A percentile compares a stretch with the other conserved stretches of the same genome.
Evolutionary conservation across 306 rosid genomes (phyloP).

Genomic region (Betula pendula): DNA sequence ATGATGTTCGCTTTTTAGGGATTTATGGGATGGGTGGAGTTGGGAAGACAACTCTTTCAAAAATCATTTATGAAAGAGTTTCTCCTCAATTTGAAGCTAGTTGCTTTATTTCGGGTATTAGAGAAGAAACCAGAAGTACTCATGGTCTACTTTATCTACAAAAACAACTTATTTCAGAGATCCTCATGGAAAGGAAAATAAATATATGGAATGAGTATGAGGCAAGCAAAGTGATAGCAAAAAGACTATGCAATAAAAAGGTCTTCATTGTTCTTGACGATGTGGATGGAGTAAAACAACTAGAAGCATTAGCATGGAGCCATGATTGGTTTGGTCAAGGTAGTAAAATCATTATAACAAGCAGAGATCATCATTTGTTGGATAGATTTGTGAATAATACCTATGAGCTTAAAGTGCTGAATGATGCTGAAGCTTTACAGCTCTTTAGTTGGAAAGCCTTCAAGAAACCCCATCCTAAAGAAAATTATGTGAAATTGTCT

Average conservation of each 20-base stretch:
- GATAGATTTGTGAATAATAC: neutral
- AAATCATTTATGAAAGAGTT: conserved; percentile 1
- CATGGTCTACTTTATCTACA: neutral
- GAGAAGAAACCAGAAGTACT: neutral
- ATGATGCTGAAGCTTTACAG: conserved; percentile 15
- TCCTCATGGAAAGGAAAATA: neutral
- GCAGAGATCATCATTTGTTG: neutral
- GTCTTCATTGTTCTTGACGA: neutral
- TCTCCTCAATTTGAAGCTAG: neutral
- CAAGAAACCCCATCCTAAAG: neutral
- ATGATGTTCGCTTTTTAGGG: conserved; percentile 22
- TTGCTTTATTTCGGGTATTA: conserved; percentile 3
- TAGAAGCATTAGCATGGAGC: too few relatives aligned
- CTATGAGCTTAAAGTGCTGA: conserved; percentile 22
- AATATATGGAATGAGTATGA: neutral
- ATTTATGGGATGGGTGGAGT: conserved; percentile 29
- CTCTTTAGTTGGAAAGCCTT: conserved; percentile 29
- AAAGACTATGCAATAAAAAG: neutral
- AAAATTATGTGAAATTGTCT: conserved; percentile 12
- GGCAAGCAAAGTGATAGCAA: too few relatives aligned
- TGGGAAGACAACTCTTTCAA: conserved; percentile 16
- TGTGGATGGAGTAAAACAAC: too few relatives aligned
- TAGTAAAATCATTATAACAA: neutral
- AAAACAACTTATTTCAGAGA: neutral
- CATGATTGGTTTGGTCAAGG: neutral